A percentile compares a stretch with the other conserved stretches of the same genome.
Evolutionary conservation across 441 rosid species (phyloP).

Genomic region (Erodium trifolium): DNA sequence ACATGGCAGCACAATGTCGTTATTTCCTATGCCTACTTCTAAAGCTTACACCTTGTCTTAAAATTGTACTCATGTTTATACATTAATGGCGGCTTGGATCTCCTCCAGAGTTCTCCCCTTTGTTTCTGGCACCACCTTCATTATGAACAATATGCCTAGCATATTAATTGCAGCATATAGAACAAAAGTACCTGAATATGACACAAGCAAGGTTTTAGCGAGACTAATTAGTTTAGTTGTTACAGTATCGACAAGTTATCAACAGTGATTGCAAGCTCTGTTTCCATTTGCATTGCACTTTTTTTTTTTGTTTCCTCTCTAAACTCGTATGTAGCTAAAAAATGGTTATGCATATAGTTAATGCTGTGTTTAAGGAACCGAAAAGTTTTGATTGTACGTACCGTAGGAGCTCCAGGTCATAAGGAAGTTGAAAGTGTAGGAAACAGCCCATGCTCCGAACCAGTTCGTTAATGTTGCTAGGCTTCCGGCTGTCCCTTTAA

Average conservation of each 20-base stretch:
- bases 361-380: not conserved
- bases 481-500: slow-evolving; percentile 62
- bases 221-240: too few species aligned
- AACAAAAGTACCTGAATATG: slow-evolving; percentile 42
- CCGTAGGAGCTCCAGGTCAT: slow-evolving; percentile 54
- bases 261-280: too few species aligned
- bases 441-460: slow-evolving; percentile 51
- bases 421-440: slow-evolving; percentile 55
- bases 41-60: not conserved
- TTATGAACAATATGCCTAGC: slow-evolving; percentile 36
- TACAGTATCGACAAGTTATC: too few species aligned
- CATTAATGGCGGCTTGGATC: slow-evolving; percentile 34
- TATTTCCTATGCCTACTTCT: not conserved
- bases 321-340: too few species aligned
- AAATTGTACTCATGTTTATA: not conserved
- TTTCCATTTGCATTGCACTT: too few species aligned
- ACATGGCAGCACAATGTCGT: not conserved
- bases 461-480: slow-evolving; percentile 45
- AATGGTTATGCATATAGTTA: not conserved
- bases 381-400: slow-evolving; percentile 13
- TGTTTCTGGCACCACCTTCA: slow-evolving; percentile 62
- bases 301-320: too few species aligned
- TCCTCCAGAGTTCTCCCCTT: slow-evolving; percentile 67
- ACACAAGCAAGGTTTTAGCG: not conserved
- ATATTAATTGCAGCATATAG: slow-evolving; percentile 36